These are phyloP conservation scores for Chrysochromulina tobinii DNA, from an alignment of 78 protist genomes.

Conservation along the genomic window DNA sequence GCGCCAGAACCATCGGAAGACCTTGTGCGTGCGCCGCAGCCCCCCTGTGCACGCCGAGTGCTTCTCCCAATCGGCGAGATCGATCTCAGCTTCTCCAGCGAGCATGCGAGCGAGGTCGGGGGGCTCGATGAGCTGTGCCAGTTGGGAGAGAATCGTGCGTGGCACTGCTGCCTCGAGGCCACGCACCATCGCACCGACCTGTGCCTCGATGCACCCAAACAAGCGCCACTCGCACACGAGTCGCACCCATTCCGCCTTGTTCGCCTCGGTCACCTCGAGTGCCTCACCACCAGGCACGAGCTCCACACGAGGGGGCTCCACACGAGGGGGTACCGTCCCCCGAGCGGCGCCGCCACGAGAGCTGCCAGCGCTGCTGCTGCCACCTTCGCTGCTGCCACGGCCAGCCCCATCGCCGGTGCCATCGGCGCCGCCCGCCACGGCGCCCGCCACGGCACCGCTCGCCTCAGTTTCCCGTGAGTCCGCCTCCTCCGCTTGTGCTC, in stretches of 20 bases:
- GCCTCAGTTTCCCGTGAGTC: too few relatives aligned
- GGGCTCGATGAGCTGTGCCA: neutral
- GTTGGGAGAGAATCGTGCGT: neutral
- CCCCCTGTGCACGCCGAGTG: neutral
- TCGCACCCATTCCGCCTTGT: slow-evolving; percentile 44
- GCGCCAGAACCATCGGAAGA: slow-evolving; percentile 24
- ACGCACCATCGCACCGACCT: neutral
- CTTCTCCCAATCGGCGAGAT: neutral
- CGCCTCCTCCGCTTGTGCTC: too few relatives aligned
- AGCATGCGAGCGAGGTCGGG: neutral
- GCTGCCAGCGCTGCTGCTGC: too few relatives aligned
- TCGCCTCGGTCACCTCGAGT: slow-evolving; percentile 70
- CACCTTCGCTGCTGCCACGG: too few relatives aligned
- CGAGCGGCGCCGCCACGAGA: neutral
- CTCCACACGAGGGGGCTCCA: too few relatives aligned
- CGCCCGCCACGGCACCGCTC: too few relatives aligned
- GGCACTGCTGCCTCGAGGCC: neutral
- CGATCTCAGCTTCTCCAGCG: neutral
- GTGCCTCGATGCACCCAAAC: neutral
- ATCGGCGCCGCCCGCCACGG: too few relatives aligned
- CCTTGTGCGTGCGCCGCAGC: neutral
- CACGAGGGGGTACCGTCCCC: neutral
- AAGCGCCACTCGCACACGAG: slow-evolving; percentile 6
- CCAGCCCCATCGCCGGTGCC: too few relatives aligned
- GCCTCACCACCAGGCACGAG: slow-evolving; percentile 77